Evolutionary conservation across 2,329 filamentous ascomycete species (phyloP).

Genomic region (Aspergillus sclerotialis): DNA sequence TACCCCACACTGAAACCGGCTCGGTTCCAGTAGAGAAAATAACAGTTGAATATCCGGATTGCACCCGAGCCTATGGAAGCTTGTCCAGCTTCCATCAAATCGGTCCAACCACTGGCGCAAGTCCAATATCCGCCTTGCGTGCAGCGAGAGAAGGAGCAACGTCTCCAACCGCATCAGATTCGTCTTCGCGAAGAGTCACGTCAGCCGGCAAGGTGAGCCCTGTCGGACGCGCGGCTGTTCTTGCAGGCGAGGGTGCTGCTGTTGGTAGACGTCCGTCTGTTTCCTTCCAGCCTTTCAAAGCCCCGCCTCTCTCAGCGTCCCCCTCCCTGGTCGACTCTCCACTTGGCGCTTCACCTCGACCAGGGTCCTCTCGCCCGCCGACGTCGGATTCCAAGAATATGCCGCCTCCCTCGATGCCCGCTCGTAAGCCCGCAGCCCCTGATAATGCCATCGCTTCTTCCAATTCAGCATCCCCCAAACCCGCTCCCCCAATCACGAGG

Average conservation of each 20-base stretch:
- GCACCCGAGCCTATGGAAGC: constrained; percentile 79
- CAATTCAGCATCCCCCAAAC: constrained; percentile 69
- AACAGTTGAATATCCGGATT: constrained; percentile 47
- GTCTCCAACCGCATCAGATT: constrained; percentile 44
- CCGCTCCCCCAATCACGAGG: constrained; percentile 66
- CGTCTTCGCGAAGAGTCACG: constrained; percentile 44
- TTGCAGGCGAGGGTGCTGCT: constrained; percentile 42
- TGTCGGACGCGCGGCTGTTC: constrained; percentile 23
- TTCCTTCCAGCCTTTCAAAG: constrained; percentile 94
- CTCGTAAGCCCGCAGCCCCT: constrained; percentile 47
- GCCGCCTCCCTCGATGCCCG: constrained; percentile 30
- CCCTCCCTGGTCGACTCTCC: constrained; percentile 52
- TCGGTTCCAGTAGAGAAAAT: constrained; percentile 63
- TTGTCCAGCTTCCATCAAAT: constrained; percentile 79
- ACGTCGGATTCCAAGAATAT: constrained; percentile 34
- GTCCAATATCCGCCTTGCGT: constrained; percentile 75
- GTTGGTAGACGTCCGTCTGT: constrained; percentile 68
- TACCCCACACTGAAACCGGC: constrained; percentile 51
- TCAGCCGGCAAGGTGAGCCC: constrained; percentile 28
- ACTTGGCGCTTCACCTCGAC: constrained; percentile 47
- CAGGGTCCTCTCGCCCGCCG: constrained; percentile 35
- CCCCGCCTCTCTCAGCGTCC: constrained; percentile 86
- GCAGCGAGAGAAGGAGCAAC: constrained; percentile 54
- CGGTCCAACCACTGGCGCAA: constrained; percentile 69
- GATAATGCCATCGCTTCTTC: constrained; percentile 60